Evolutionary conservation across 257 asterid species (phyloP).

Genomic region (Solanum habrochaites): DNA sequence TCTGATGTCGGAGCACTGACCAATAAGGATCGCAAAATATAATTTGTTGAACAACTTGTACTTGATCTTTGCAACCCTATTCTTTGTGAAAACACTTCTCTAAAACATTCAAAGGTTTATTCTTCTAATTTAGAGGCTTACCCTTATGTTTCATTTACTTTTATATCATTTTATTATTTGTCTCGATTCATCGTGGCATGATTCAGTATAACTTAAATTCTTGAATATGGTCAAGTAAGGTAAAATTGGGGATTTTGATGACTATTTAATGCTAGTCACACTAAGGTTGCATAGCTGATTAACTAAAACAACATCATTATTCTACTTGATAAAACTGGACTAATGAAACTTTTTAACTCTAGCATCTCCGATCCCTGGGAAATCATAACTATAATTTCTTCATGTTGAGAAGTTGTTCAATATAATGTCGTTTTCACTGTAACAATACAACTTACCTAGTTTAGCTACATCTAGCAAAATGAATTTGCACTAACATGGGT

Average conservation of each 20-base stretch:
- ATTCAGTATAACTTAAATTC: too few species aligned
- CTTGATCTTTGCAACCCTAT: conserved; percentile 1
- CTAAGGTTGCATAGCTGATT: too few species aligned
- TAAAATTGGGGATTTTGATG: background rate
- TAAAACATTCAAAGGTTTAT: conserved; percentile 9
- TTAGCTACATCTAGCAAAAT: background rate
- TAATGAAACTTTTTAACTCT: background rate
- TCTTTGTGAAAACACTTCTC: conserved; percentile 6
- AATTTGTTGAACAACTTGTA: conserved; percentile 27
- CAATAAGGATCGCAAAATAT: conserved; percentile 51
- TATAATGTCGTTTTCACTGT: background rate
- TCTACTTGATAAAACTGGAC: background rate
- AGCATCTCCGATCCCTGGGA: background rate
- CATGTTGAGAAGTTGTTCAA: background rate
- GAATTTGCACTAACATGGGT: background rate
- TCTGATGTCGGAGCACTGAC: conserved; percentile 3
- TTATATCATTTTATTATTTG: background rate
- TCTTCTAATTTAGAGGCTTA: background rate
- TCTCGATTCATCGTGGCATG: background rate
- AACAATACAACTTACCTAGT: background rate
- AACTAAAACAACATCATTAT: too few species aligned
- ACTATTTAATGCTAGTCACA: too few species aligned
- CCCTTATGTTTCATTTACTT: background rate
- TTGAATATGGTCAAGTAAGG: background rate
- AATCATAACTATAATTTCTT: background rate